These are phyloP conservation scores for Solanum bulbocastanum DNA, from an alignment of 257 asterid species.

Conservation along the genomic window DNA sequence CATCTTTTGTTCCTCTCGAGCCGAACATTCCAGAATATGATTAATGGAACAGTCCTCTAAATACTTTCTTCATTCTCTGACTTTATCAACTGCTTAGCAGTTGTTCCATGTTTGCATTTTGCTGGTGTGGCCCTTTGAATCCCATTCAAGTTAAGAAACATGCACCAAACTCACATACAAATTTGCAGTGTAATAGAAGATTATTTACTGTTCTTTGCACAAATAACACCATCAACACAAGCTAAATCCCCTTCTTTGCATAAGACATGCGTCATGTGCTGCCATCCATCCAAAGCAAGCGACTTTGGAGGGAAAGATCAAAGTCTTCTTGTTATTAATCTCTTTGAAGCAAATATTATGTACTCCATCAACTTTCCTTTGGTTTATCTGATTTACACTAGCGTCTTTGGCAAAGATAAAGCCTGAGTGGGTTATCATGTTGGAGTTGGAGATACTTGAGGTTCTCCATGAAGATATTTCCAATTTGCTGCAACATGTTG, in stretches of 20 bases:
- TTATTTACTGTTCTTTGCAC: neutral
- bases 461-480: neutral
- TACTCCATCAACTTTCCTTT: neutral
- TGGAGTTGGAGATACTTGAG: neutral
- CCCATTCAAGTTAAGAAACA: neutral
- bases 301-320: neutral
- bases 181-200: neutral
- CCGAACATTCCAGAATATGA: neutral
- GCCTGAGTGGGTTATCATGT: neutral
- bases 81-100: neutral
- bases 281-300: neutral
- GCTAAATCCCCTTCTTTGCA: neutral
- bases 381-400: neutral
- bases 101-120: neutral
- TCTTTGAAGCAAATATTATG: neutral
- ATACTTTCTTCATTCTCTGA: neutral
- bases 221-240: neutral
- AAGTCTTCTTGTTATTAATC: neutral
- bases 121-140: neutral
- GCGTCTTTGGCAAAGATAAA: neutral
- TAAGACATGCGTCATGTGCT: neutral
- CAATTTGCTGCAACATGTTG: neutral
- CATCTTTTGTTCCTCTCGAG: neutral
- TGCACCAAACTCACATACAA: neutral
- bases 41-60: neutral